These are phyloP conservation scores for Fusarium chuoi DNA, from an alignment of 2,329 filamentous ascomycete species.

Conservation along the genomic window DNA sequence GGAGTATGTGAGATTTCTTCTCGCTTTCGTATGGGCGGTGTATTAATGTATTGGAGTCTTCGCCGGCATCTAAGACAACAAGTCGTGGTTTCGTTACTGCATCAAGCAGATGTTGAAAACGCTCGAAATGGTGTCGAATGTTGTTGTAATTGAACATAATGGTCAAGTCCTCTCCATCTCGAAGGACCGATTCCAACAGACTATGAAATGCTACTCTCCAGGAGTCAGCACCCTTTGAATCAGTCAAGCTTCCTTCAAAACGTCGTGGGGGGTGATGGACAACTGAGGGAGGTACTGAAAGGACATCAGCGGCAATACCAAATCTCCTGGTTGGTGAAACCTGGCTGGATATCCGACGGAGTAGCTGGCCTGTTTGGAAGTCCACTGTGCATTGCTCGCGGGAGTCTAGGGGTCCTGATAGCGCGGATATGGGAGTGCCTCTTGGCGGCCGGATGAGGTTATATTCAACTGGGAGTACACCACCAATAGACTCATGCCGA, in stretches of 20 bases:
- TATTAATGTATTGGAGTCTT: constrained; percentile 63
- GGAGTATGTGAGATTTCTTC: not conserved
- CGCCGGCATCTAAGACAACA: constrained; percentile 64
- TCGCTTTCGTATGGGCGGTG: constrained; percentile 1
- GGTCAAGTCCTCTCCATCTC: constrained; percentile 69
- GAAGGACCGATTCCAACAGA: constrained; percentile 65
- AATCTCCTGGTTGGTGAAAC: constrained; percentile 60
- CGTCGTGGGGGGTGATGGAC: constrained; percentile 24
- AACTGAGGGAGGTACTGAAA: constrained; percentile 36
- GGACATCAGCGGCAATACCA: constrained; percentile 49
- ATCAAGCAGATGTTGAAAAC: constrained; percentile 62
- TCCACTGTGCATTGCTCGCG: constrained; percentile 54
- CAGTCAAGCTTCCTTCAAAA: constrained; percentile 39
- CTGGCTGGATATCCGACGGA: constrained; percentile 56
- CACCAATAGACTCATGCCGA: constrained; percentile 48
- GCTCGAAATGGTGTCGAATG: constrained; percentile 63
- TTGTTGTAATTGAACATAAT: constrained; percentile 67
- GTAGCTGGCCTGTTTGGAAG: constrained; percentile 59
- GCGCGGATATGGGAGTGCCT: constrained; percentile 53
- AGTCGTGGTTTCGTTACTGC: constrained; percentile 62
- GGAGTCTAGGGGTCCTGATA: constrained; percentile 48
- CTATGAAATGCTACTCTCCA: constrained; percentile 69
- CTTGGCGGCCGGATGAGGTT: constrained; percentile 54
- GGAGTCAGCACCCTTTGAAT: constrained; percentile 46
- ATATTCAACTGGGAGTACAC: constrained; percentile 51